Evolutionary conservation across 441 rosid genomes (phyloP).

Genomic region (Isatis lusitanica): DNA sequence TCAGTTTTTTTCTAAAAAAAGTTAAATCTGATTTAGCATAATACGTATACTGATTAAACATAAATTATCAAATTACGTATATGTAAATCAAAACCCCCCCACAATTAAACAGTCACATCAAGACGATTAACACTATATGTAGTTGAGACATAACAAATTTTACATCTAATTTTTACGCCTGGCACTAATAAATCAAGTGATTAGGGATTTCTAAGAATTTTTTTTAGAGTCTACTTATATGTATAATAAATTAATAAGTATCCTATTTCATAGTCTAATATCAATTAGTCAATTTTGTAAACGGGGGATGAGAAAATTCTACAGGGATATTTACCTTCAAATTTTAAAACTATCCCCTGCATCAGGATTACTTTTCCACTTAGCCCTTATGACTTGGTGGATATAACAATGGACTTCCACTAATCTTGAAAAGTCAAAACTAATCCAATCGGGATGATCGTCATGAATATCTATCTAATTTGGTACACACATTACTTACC

Average conservation of each 20-base stretch:
- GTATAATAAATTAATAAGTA: no score
- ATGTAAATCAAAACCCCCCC: neutral
- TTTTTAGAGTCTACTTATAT: neutral
- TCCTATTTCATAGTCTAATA: neutral
- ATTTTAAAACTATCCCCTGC: neutral
- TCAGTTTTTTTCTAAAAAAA: neutral
- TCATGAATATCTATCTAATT: neutral
- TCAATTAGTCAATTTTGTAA: neutral
- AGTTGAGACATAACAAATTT: neutral
- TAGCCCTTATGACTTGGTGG: slow-evolving; percentile 17
- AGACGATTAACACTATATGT: neutral
- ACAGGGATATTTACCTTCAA: neutral
- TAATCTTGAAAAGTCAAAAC: slow-evolving; percentile 7
- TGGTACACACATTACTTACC: neutral
- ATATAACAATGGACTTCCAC: slow-evolving; percentile 29
- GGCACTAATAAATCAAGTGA: neutral
- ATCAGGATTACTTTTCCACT: neutral
- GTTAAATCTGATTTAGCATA: neutral
- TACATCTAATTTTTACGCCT: neutral
- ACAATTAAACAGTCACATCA: neutral
- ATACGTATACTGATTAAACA: neutral
- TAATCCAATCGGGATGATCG: slow-evolving; percentile 13
- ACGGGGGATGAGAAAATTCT: neutral
- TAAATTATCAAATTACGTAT: neutral
- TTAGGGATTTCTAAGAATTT: neutral